Percentiles rank a stretch among this genome's conserved stretches.
phyloP scores from a whole-genome alignment of 2,329 filamentous ascomycete species.

The Clonostachys rosea region DNA sequence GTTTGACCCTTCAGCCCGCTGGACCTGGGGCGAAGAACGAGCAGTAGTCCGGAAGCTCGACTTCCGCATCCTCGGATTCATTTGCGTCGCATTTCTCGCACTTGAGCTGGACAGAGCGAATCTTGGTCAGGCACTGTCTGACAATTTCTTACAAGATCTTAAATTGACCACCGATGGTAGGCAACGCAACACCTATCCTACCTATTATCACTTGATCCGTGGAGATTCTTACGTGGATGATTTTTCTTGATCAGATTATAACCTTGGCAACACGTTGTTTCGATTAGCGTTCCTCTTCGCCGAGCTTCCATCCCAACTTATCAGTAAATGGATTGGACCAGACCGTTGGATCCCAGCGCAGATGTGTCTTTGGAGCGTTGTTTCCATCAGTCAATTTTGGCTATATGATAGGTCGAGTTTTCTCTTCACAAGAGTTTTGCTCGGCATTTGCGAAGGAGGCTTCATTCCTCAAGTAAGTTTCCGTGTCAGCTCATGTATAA shows the following conservation, averaged over 20 bases:
- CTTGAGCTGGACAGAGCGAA: conserved; percentile 46
- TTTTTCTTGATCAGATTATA: conserved; percentile 14
- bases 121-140: conserved; percentile 38
- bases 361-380: conserved; percentile 50
- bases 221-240: background rate
- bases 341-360: conserved; percentile 58
- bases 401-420: conserved; percentile 23
- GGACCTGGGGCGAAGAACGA: conserved; percentile 27
- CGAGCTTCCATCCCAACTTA: conserved; percentile 53
- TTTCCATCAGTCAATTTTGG: conserved; percentile 28
- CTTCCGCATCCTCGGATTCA: background rate
- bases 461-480: conserved; percentile 32
- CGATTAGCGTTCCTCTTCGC: conserved; percentile 20
- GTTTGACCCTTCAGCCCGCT: conserved; percentile 26
- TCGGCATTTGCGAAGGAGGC: conserved; percentile 33
- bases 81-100: conserved; percentile 26
- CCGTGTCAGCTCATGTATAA: no score
- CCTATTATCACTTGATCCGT: background rate
- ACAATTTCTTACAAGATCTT: conserved; percentile 40
- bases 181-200: no score
- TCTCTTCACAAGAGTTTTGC: conserved; percentile 19
- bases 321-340: conserved; percentile 52
- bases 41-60: conserved; percentile 20
- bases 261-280: conserved; percentile 25
- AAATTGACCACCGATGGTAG: conserved; percentile 30